A percentile compares a stretch with the other conserved stretches of the same genome.
phyloP scores from a whole-genome alignment of 2,329 filamentous ascomycete species.

The Stagonosporopsis chrysanthemi region DNA sequence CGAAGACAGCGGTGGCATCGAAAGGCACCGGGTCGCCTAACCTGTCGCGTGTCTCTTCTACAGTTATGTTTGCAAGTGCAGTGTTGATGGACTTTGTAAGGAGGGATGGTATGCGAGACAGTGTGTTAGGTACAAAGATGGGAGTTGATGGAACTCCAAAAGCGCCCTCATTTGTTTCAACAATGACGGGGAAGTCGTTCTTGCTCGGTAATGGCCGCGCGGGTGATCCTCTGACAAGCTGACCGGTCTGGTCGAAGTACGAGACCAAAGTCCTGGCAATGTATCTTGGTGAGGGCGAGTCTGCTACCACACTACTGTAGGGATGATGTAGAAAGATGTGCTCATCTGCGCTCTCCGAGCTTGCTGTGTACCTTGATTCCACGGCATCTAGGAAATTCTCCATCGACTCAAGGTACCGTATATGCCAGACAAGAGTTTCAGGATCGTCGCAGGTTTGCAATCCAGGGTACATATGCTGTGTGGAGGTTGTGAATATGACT shows the following conservation, averaged over 20 bases:
- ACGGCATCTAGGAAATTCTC: slow-evolving; percentile 10
- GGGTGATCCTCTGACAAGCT: slow-evolving; percentile 23
- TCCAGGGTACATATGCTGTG: neutral
- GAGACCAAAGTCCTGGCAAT: slow-evolving; percentile 30
- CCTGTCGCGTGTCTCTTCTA: slow-evolving; percentile 13
- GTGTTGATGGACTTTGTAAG: slow-evolving; percentile 24
- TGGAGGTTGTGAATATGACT: slow-evolving; percentile 3
- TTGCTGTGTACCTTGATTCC: slow-evolving; percentile 1
- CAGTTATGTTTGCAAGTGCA: slow-evolving; percentile 20
- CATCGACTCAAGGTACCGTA: slow-evolving; percentile 28
- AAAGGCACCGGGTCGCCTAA: slow-evolving; percentile 17
- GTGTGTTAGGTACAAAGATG: slow-evolving; percentile 27
- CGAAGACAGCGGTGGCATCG: slow-evolving; percentile 24
- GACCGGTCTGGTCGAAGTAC: slow-evolving; percentile 34
- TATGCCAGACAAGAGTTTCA: slow-evolving; percentile 25
- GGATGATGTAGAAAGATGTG: slow-evolving; percentile 24
- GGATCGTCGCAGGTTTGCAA: slow-evolving; percentile 11
- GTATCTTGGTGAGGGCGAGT: slow-evolving; percentile 16
- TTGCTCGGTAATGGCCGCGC: slow-evolving; percentile 9
- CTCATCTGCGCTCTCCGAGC: neutral
- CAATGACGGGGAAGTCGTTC: slow-evolving; percentile 22
- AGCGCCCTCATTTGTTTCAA: slow-evolving; percentile 28
- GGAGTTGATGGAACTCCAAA: slow-evolving; percentile 25
- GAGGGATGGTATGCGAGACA: slow-evolving; percentile 24
- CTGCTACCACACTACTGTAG: neutral